These are phyloP conservation scores for Xylariaceae sp. DNA, from an alignment of 2,329 filamentous ascomycete genomes.

Conservation along the genomic window DNA sequence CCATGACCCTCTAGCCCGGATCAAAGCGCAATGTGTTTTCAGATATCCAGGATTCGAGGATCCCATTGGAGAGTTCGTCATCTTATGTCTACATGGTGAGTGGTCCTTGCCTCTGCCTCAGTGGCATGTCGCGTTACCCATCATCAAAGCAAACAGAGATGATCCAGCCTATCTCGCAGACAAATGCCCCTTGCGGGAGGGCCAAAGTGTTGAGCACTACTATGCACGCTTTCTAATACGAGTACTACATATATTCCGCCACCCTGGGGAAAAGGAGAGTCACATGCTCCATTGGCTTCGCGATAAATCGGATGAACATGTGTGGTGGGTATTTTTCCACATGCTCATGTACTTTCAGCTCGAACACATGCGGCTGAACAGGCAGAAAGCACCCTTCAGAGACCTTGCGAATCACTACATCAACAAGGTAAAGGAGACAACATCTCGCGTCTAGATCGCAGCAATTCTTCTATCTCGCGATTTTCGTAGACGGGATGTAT, in stretches of 20 bases:
- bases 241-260: background rate
- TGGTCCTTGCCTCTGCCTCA: conserved; percentile 20
- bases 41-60: conserved; percentile 13
- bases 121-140: conserved; percentile 12
- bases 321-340: conserved; percentile 24
- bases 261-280: background rate
- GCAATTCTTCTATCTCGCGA: too few relatives aligned
- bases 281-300: conserved; percentile 22
- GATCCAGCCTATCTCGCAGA: background rate
- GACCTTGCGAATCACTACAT: conserved; percentile 1
- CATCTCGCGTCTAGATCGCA: too few relatives aligned
- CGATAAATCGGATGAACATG: conserved; percentile 14
- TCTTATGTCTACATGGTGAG: conserved; percentile 4
- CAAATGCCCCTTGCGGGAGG: background rate
- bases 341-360: conserved; percentile 28
- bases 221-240: conserved; percentile 24
- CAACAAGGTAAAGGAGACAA: background rate
- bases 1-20: conserved; percentile 12
- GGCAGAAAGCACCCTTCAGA: background rate
- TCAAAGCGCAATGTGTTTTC: conserved; percentile 22
- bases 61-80: conserved; percentile 19
- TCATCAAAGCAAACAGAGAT: conserved; percentile 4
- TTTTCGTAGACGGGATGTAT: too few relatives aligned
- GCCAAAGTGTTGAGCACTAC: conserved; percentile 12
- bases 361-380: conserved; percentile 18